A percentile compares a stretch with the other conserved stretches of the same genome.
Conservation (phyloP, 176 grass and related monocot genomes). For the Stipa capillata region DNA sequence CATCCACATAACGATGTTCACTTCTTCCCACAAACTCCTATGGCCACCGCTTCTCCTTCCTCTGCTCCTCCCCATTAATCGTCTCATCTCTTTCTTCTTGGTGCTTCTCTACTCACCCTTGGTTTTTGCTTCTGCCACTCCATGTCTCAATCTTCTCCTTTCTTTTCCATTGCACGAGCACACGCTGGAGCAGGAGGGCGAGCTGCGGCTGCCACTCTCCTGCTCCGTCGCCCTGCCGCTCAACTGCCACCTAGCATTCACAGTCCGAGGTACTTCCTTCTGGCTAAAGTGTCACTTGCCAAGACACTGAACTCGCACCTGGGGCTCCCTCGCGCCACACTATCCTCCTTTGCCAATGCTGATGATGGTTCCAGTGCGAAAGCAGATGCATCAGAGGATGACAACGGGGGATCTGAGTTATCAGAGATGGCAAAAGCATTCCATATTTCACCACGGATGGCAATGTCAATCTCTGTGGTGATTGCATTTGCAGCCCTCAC, state of each 20-base stretch:
- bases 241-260: conserved; percentile 28
- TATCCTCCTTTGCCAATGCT: conserved; percentile 60
- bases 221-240: conserved; percentile 27
- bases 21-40: conserved; percentile 38
- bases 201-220: conserved; percentile 36
- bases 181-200: conserved; percentile 37
- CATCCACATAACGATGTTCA: conserved; percentile 29
- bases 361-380: conserved; percentile 36
- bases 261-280: not conserved
- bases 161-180: conserved; percentile 49
- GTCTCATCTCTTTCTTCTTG: conserved; percentile 4
- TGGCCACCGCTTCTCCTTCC: conserved; percentile 29
- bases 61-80: conserved; percentile 34
- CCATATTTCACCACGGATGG: conserved; percentile 66
- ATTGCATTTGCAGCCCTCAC: conserved; percentile 75
- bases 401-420: conserved; percentile 14
- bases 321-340: conserved; percentile 31
- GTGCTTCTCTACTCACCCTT: not conserved
- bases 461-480: conserved; percentile 45
- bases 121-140: not conserved
- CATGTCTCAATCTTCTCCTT: conserved; percentile 70
- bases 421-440: conserved; percentile 84
- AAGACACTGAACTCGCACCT: conserved; percentile 5
- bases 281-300: not conserved
- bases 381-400: not conserved